Evolutionary conservation across 2,329 filamentous ascomycete genomes (phyloP).

Genomic region (Talaromyces sp.): DNA sequence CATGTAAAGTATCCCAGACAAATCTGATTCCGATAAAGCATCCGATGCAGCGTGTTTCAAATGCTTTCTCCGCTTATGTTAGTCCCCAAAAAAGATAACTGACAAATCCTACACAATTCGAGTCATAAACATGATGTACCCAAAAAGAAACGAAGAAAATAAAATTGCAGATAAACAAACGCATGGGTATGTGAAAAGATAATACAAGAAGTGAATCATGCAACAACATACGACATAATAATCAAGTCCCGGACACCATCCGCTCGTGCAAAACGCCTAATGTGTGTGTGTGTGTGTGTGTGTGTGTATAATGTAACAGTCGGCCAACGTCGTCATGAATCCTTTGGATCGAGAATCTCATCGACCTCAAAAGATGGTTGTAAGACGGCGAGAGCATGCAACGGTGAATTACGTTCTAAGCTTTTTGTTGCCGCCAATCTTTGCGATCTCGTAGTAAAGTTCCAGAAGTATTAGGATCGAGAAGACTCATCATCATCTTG

Average conservation of each 20-base stretch:
- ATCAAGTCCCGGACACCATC: slow-evolving; percentile 8
- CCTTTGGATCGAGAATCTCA: not conserved
- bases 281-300: not conserved
- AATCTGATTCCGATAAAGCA: not conserved
- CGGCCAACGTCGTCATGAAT: not conserved
- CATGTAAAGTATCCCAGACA: not conserved
- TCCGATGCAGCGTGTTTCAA: slow-evolving; percentile 12
- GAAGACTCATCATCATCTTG: slow-evolving; percentile 49
- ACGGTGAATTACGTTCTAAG: not conserved
- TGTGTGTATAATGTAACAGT: slow-evolving; percentile 11
- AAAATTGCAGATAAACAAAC: not conserved
- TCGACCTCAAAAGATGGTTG: not conserved
- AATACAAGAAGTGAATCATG: slow-evolving; percentile 12
- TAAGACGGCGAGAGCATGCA: not conserved
- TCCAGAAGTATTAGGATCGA: slow-evolving; percentile 42
- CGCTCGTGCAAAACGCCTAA: slow-evolving; percentile 14
- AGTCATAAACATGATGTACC: not conserved
- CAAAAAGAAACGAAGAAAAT: not conserved
- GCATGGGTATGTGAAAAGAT: slow-evolving; percentile 14
- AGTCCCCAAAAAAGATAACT: not conserved
- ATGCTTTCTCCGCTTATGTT: slow-evolving; percentile 10
- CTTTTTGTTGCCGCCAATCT: slow-evolving; percentile 15
- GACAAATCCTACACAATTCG: not conserved
- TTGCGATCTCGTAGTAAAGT: slow-evolving; percentile 42
- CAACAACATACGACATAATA: slow-evolving; percentile 6